Conservation (phyloP, 2,329 filamentous ascomycete species). For the Erysiphe neolycopersici region DNA sequence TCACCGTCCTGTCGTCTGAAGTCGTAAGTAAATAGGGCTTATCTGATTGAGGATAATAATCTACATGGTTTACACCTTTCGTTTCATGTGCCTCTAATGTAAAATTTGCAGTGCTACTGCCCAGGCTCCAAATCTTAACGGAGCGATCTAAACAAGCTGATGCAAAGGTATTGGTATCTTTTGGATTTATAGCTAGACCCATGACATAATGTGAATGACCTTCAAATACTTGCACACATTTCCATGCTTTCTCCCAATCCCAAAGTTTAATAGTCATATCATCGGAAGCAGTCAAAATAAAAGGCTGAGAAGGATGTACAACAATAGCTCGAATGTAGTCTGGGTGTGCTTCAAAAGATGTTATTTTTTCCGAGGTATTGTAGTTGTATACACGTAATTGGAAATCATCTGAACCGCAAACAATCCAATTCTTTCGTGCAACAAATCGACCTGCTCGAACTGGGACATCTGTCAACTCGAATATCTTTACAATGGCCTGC, state of each 20-base stretch:
- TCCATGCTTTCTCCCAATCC: constrained; percentile 96
- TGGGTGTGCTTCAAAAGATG: constrained; percentile 86
- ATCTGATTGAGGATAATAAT: constrained; percentile 54
- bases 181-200: constrained; percentile 90
- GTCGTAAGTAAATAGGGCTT: constrained; percentile 83
- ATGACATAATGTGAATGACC: constrained; percentile 94
- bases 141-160: constrained; percentile 90
- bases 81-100: constrained; percentile 92
- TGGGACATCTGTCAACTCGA: constrained; percentile 94
- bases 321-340: constrained; percentile 96
- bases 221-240: constrained; percentile 90
- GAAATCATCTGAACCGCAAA: constrained; percentile 87
- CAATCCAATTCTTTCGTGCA: constrained; percentile 96
- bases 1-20: constrained; percentile 86
- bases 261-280: constrained; percentile 97
- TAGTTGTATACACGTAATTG: constrained; percentile 83
- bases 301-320: constrained; percentile 84
- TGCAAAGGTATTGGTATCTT: constrained; percentile 79
- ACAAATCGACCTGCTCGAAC: constrained; percentile 92
- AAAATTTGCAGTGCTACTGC: constrained; percentile 82
- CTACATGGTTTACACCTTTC: constrained; percentile 94
- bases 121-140: constrained; percentile 93
- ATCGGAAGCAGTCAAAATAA: constrained; percentile 87
- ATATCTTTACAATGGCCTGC: constrained; percentile 82
- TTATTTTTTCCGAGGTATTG: constrained; percentile 97